Evolutionary conservation across 148 eudicot species (phyloP), one percentile per base, ranked within the genome.

Genomic region (Hydrangea macrophylla): DNA sequence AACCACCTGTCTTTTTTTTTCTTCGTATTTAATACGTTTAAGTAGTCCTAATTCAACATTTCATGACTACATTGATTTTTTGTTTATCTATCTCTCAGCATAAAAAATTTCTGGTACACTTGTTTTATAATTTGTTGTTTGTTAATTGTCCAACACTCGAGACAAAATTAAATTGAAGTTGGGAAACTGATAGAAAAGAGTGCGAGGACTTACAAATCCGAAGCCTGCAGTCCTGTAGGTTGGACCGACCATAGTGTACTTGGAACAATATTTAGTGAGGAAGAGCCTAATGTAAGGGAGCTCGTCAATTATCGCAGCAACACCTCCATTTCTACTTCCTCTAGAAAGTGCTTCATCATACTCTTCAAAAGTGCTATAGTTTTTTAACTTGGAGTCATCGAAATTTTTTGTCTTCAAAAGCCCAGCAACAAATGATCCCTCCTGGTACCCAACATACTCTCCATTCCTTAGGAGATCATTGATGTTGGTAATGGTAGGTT

Each of bases 401-500:
- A 82, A 60, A 2, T 56, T 59, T 78, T 59, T 65, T 0, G 40
- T 56, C 48, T 42, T 6, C 13, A 85, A 56, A 36, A 82, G 45
- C 7, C 63, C 79, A 7, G 18, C 10, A 33, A 80, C 62, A 65
- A 83, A 83, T 1, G 88, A 85, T 50, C 73, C 83, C 9, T 61
- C 9, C 56, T 74, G 88, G 65, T 54, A 74, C 0, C 82, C 94
- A 22, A 81, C 81, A 28, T 66, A 73, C 15, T 79, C 80, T 25
- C 80, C 71, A 10, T 23, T 62, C 48, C 56, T 79, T 32, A 69
- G 42, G 12, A 87, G 79, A 71, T 82, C 87, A 1, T 55, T 51
- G 7, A 87, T 37, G 9, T 81, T 81, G n/a, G 81, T 79, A 18
- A 84, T 40, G 0, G 79, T 64, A 2, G 95, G 85, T 51, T 79